Base-by-base conservation (phyloP, 768 basidiomycete genomes). In the Suillus subalutaceus region DNA sequence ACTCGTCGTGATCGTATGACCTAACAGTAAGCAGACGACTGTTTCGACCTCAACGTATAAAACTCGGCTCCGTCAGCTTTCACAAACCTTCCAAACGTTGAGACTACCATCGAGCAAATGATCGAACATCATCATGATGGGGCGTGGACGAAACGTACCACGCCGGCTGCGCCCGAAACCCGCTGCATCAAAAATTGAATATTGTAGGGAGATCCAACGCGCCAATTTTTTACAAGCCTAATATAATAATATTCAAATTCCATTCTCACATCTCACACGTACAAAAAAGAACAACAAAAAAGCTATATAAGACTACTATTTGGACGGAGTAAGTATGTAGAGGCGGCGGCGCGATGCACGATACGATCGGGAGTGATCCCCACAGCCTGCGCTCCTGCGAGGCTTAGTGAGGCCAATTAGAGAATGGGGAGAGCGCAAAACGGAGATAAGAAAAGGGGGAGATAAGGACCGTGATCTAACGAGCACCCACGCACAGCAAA, bases 291-390 rank as follows among this genome's bases (percentile, higher is more conserved):
- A 35, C 15, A 30, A 32, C 30, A 32, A 55, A 35, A 18, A 35
- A 55, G 53, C 32, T 55, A 18, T n/a, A 35, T 35, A 32, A 55
- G 53, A 55, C 53, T 35, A 55, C 52, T 53, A 53, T 55, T 55
- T 16, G 5, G 32, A 35, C 9, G 53, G 53, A 26, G 32, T 55
- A 55, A 55, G 53, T 55, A 55, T 3, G 26, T 10, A 23, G 23
- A 6, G 50, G 48, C 6, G 10, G 46, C 2, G 15, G 50, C 3
- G 26, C 15, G 26, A 30, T 52, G 26, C 15, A 6, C 50, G 50
- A 32, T 6, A 20, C 18, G 26, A 18, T 32, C 52, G 30, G 50
- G 6, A 50, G 23, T 3, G 26, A 26, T 26, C 26, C 26, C 26
- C 26, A 26, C 26, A 26, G 26, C 26, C 26, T 26, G 26, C 26